Evolutionary conservation across 805 yeast genomes (phyloP).

Genomic region (Teunomyces stri): DNA sequence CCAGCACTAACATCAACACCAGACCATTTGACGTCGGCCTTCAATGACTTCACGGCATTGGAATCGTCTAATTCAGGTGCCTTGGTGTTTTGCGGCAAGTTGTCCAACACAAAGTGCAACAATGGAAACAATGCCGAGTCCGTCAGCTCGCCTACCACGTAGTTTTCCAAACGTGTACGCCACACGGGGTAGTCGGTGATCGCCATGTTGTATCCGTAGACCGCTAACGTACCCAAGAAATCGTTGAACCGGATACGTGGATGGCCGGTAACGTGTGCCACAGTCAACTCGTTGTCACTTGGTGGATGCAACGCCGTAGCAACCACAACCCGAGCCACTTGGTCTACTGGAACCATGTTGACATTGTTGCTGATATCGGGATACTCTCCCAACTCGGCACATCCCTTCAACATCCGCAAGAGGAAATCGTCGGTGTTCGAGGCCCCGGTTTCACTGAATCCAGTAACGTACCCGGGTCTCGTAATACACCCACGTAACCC

Average conservation of each 20-base stretch:
- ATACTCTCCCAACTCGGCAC: conserved; percentile 78
- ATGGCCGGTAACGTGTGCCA: conserved; percentile 96
- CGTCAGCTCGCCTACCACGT: conserved; percentile 61
- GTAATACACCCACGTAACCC: conserved; percentile 88
- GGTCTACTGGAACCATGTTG: conserved; percentile 97
- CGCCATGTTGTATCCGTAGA: conserved; percentile 70
- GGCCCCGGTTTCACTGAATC: conserved; percentile 79
- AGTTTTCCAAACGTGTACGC: conserved; percentile 73
- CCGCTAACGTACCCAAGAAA: conserved; percentile 61
- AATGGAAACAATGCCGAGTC: conserved; percentile 91
- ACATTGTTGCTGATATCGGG: conserved; percentile 88
- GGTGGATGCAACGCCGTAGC: conserved; percentile 84
- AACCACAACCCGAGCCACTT: conserved; percentile 87
- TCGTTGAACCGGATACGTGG: conserved; percentile 84
- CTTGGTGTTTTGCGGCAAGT: conserved; percentile 83
- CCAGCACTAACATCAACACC: conserved; percentile 70
- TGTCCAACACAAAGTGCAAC: conserved; percentile 89
- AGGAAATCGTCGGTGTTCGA: conserved; percentile 96
- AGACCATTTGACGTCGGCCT: conserved; percentile 57
- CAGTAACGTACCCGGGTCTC: conserved; percentile 96
- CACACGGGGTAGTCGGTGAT: conserved; percentile 71
- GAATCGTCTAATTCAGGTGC: conserved; percentile 94
- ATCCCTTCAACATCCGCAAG: conserved; percentile 91
- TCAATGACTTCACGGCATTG: conserved; percentile 73
- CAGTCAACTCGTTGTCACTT: conserved; percentile 49